Evolutionary conservation across 2,329 filamentous ascomycete genomes (phyloP).

Genomic region (Diplocarpon mali): DNA sequence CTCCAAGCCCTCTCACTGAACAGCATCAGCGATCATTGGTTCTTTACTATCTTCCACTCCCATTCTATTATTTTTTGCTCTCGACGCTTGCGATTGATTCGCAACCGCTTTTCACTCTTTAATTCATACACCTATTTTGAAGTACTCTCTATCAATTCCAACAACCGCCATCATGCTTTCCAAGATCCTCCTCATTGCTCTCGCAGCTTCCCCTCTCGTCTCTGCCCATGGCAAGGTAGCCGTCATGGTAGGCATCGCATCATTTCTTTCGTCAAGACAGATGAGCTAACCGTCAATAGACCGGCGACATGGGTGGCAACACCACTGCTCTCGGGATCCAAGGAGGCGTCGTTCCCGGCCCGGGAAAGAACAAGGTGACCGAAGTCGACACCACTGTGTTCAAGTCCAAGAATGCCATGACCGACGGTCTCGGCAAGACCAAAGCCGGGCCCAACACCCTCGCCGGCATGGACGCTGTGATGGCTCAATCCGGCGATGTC

Average conservation of each 20-base stretch:
- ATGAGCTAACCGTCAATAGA: constrained; percentile 23
- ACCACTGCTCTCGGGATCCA: constrained; percentile 33
- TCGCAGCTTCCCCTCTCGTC: constrained; percentile 43
- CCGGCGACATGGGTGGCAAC: constrained; percentile 32
- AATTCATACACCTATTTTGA: background rate
- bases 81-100: constrained; percentile 24
- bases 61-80: constrained; percentile 13
- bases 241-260: constrained; percentile 16
- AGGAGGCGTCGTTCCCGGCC: constrained; percentile 31
- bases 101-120: constrained; percentile 18
- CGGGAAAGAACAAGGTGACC: constrained; percentile 32
- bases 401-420: constrained; percentile 16
- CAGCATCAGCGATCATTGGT: constrained; percentile 24
- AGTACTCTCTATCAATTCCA: background rate
- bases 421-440: constrained; percentile 15
- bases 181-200: constrained; percentile 23
- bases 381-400: constrained; percentile 38
- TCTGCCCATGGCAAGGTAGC: constrained; percentile 50
- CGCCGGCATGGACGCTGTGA: constrained; percentile 44
- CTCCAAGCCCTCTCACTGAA: constrained; percentile 13
- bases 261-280: background rate
- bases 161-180: constrained; percentile 18
- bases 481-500: constrained; percentile 41
- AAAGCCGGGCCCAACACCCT: constrained; percentile 25
- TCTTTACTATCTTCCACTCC: constrained; percentile 13